Evolutionary conservation across 2,329 filamentous ascomycete genomes (phyloP).

Genomic region (Hortaea werneckii): DNA sequence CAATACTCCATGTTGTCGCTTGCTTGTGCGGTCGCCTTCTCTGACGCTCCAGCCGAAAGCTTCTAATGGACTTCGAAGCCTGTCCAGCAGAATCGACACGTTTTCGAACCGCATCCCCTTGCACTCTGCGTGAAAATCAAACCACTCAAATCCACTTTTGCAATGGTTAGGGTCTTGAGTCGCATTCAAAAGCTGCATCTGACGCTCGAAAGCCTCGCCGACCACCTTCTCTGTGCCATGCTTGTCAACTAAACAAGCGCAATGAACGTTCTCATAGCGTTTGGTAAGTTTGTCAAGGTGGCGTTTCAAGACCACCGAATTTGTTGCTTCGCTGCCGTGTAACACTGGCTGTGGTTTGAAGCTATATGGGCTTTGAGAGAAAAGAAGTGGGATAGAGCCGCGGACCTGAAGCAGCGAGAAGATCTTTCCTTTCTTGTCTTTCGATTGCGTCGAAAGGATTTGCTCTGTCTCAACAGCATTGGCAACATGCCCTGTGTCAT

Average conservation of each 20-base stretch:
- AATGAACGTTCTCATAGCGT: slow-evolving; percentile 67
- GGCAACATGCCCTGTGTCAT: slow-evolving; percentile 79
- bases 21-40: slow-evolving; percentile 31
- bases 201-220: slow-evolving; percentile 65
- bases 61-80: slow-evolving; percentile 56
- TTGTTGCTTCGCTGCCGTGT: slow-evolving; percentile 70
- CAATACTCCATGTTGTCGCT: slow-evolving; percentile 62
- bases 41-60: slow-evolving; percentile 61
- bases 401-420: slow-evolving; percentile 82
- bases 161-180: slow-evolving; percentile 42
- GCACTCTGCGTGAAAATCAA: slow-evolving; percentile 88
- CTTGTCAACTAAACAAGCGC: slow-evolving; percentile 80
- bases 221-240: slow-evolving; percentile 71
- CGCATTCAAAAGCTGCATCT: slow-evolving; percentile 57
- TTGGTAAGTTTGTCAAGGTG: slow-evolving; percentile 64
- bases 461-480: slow-evolving; percentile 95
- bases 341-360: slow-evolving; percentile 78
- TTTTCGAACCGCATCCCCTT: slow-evolving; percentile 98
- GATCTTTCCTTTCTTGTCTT: slow-evolving; percentile 51
- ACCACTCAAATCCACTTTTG: slow-evolving; percentile 75
- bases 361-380: slow-evolving; percentile 88
- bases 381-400: slow-evolving; percentile 89
- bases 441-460: slow-evolving; percentile 63
- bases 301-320: slow-evolving; percentile 64
- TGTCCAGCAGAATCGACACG: slow-evolving; percentile 67